Percentiles rank a stretch among this genome's conserved stretches.
phyloP scores from a whole-genome alignment of 75 land plant genomes.

The Selaginella moellendorffii region DNA sequence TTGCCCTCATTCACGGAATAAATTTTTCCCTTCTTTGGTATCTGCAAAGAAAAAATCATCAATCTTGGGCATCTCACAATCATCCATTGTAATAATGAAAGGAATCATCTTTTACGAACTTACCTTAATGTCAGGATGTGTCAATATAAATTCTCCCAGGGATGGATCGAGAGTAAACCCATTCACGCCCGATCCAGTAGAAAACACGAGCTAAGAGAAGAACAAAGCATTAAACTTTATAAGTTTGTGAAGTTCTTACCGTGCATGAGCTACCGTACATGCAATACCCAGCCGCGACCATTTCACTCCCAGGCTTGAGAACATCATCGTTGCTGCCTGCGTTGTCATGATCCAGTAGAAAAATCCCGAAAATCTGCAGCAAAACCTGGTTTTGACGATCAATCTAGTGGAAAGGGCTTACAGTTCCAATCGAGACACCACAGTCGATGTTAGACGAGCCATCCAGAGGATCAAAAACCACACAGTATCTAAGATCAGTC shows the following conservation, averaged over 20 bases:
- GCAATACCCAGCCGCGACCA: conserved; percentile 98
- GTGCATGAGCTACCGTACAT: conserved; percentile 99
- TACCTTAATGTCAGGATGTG: conserved; percentile 92
- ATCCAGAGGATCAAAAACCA: conserved; percentile 96
- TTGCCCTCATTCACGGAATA: conserved; percentile 99
- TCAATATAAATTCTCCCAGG: conserved; percentile 92
- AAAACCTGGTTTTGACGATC: not conserved
- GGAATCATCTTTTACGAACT: not conserved
- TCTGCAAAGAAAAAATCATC: conserved; percentile 33
- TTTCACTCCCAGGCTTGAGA: conserved; percentile 70
- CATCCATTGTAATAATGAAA: not conserved
- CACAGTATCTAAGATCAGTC: conserved; percentile 82
- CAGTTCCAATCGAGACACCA: conserved; percentile 98
- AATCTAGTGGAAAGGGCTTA: conserved; percentile 16
- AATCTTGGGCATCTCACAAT: no score
- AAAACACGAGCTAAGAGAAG: conserved; percentile 84
- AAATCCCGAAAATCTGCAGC: conserved; percentile 85
- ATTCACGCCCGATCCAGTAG: conserved; percentile 85
- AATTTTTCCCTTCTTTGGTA: conserved; percentile 94
- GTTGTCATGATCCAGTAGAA: conserved; percentile 41
- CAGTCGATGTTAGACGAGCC: conserved; percentile 99
- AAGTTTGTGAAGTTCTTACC: conserved; percentile 28
- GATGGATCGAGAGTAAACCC: conserved; percentile 98
- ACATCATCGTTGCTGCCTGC: conserved; percentile 61
- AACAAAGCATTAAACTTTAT: conserved; percentile 2